Evolutionary conservation across 495 filamentous ascomycete species (phyloP), one percentile per base, ranked within the genome.

Genomic region (Aeminium ludgeri): DNA sequence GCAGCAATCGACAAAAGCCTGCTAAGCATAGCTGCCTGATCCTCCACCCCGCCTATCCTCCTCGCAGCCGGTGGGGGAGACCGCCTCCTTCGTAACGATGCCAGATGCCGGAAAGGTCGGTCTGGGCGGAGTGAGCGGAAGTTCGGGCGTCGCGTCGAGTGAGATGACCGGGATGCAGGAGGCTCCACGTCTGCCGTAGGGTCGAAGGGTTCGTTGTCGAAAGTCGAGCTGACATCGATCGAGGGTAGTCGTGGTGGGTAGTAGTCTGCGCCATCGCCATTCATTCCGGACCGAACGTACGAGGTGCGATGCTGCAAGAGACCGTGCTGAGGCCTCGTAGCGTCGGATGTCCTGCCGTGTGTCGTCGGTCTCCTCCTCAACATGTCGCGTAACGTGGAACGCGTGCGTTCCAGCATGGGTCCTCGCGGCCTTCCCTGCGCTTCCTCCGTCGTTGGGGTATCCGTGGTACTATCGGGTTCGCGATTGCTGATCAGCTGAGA

Each of bases 11-110:
- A 66, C 5, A 66, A 52, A 20, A 65, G 49, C 7, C 63, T 49
- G 28, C 60, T 61, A 15, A 66, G 50, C 56, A 62, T 56, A 8
- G 54, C 59, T 10, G 60, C 60, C 42, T 66, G 62, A 46, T 66
- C 62, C 36, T 66, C 63, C 16, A 19, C 31, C 7, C 13, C 36
- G 12, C 53, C 54, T 15, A 42, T 34, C 34, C 47, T 38, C 30
- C 37, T 18, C 20, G 41, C 15, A 13, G 23, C 36, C 11, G 48
- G 48, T 10, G 52, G 46, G 7, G 61, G 59, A 16, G 59, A 59
- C n/a, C 61, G 40, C 36, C 58, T 35, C 34, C 60, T 43, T n/a
- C 60, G 51, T n/a, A 63, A 34, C 2, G 49, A 59, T 18, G 58
- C 51, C 52, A 63, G 50, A 29, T 53, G 56, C 15, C 56, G 48